phyloP scores from a whole-genome alignment of 257 asterid genomes.

The Nicotiana tomentosiformis region DNA sequence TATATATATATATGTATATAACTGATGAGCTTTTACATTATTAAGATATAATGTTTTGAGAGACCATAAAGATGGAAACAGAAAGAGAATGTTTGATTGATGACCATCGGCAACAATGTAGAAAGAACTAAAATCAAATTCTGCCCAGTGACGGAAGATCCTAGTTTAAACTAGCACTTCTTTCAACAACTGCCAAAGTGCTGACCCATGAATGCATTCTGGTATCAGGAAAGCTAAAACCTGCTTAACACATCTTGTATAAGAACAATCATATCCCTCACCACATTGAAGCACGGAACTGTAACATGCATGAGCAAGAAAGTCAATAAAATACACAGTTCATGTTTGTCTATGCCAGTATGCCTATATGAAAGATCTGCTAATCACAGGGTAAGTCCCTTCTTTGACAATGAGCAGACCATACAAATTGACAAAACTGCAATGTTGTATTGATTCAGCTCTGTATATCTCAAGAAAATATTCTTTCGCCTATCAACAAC shows the following conservation, averaged over 20 bases:
- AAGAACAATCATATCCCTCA: background rate
- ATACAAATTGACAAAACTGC: background rate
- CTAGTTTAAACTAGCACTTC: background rate
- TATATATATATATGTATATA: too few species aligned
- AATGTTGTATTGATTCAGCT: background rate
- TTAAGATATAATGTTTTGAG: background rate
- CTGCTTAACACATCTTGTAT: background rate
- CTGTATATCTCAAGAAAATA: background rate
- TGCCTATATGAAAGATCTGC: background rate
- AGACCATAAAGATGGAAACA: background rate
- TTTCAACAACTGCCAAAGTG: background rate
- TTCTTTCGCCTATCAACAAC: background rate
- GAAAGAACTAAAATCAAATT: background rate
- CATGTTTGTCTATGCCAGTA: background rate
- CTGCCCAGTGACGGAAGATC: background rate
- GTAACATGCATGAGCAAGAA: background rate
- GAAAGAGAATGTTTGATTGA: background rate
- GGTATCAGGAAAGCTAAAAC: background rate
- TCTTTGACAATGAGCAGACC: background rate
- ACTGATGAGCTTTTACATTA: too few species aligned
- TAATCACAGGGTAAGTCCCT: background rate
- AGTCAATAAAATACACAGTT: background rate
- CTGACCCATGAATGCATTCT: background rate
- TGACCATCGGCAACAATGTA: background rate
- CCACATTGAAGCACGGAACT: background rate